Evolutionary conservation across 352 stramenopile species (phyloP), one percentile per base, ranked within the genome.

Genomic region (Pythium sp.): DNA sequence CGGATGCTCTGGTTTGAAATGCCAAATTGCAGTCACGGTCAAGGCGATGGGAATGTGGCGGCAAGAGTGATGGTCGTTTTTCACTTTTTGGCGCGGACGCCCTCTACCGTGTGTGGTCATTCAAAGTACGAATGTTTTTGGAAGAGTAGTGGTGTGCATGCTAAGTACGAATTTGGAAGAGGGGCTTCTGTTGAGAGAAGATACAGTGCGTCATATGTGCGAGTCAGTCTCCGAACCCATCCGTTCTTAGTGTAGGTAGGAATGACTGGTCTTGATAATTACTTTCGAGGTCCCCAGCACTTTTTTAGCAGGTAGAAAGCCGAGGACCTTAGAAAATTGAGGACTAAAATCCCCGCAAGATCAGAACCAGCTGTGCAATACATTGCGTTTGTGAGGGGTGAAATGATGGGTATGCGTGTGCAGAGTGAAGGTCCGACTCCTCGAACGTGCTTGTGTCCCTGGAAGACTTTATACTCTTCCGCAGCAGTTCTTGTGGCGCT

Each of bases 341-440:
- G 2, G 3, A 49, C 15, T 49, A 22, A n/a, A 47, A 49, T n/a
- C 7, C 18, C 67, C 70, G 75, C 75, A 80, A 73, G 38, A 0
- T 0, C 0, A 0, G 11, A 47, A 26, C 9, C 1, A 2, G 54
- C 14, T 62, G 14, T 14, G 38, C 30, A 11, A 9, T 24, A 32
- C 36, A 80, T 62, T 76, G 46, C 22, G 14, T 8, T 8, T 26
- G 5, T 14, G 24, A 14, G 69, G 53, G 62, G 70, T 76, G 65
- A 73, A 76, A 68, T 74, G 62, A 53, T 61, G 53, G 46, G 68
- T 56, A 41, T 55, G 66, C 24, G 32, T 49, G 18, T 9, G n/a
- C 55, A 72, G 69, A 78, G 66, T 78, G 74, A 76, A 68, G 74
- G 71, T 80, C 58, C 43, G 18, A 18, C 41, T 38, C 32, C n/a